Base-by-base conservation (phyloP, 116 monocot genomes). In the Thalassia testudinum region DNA sequence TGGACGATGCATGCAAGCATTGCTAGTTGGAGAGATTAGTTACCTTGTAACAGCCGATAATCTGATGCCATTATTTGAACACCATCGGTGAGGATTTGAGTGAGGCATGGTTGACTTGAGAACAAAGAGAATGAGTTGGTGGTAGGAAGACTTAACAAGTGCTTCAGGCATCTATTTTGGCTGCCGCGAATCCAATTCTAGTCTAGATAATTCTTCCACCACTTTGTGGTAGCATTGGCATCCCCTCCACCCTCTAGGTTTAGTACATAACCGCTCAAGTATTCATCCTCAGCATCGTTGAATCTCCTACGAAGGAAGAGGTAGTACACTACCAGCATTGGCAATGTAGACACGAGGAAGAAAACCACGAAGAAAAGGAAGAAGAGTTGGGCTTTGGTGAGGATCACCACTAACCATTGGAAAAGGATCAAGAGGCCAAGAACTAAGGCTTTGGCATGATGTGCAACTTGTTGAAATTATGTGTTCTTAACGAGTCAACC, bases 171-270 rank as follows among this genome's bases (percentile, higher is more conserved):
- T 34, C 30, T 10, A 34, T 3, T 10, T 34, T 34, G 30, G 10
- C 30, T 10, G 3, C 10, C 30, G 3, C 10, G 3, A 5, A 34
- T 34, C 30, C 30, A 34, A 34, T n/a, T n/a, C n/a, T 10, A 10
- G 10, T 34, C 10, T 34, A 10, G 30, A 34, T 34, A 34, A 34
- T 34, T 10, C 10, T 34, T 34, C 30, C 30, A 34, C 10, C 10
- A 5, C 10, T 10, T 3, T 5, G 30, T 12, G 0, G 1, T 7
- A 1, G 38, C 57, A 12, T 40, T 28, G 12, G 12, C 24, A 24
- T 47, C 40, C 0, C 56, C 49, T 48, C 50, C 69, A 21, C 69
- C 66, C 57, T 66, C 58, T 4, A 66, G 37, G 27, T 38, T 24
- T 13, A 66, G 1, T 1, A 66, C 66, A 47, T 47, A 56, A 5